Conservation (phyloP, 2,329 filamentous ascomycete species). For the Colletotrichum tabaci region DNA sequence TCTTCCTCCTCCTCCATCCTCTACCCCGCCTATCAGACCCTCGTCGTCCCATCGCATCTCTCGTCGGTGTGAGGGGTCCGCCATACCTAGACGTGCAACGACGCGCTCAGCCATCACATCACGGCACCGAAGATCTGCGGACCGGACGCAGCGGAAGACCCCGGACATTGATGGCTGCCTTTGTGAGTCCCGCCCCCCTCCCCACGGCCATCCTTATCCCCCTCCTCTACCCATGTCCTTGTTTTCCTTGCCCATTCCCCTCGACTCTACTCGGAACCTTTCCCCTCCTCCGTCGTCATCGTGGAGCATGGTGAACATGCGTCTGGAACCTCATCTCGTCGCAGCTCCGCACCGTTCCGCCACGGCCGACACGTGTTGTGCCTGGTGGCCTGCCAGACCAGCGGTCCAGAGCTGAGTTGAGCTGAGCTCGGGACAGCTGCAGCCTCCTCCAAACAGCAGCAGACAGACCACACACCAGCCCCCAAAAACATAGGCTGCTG, state of each 20-base stretch:
- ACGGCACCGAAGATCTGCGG: slow-evolving; percentile 24
- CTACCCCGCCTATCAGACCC: background rate
- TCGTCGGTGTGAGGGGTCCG: background rate
- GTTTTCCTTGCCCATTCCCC: background rate
- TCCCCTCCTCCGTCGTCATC: slow-evolving; percentile 5
- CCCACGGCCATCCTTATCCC: background rate
- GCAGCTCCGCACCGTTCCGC: slow-evolving; percentile 11
- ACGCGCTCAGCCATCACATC: slow-evolving; percentile 3
- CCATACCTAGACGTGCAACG: background rate
- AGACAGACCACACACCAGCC: background rate
- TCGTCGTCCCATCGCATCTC: background rate
- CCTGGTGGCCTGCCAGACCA: no score
- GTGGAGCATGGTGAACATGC: slow-evolving; percentile 16
- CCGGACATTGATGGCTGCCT: slow-evolving; percentile 47
- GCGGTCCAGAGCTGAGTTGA: background rate
- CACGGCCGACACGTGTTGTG: slow-evolving; percentile 1
- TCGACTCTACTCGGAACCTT: background rate
- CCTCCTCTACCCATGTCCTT: slow-evolving; percentile 7
- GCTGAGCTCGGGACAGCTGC: slow-evolving; percentile 22
- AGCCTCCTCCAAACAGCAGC: background rate
- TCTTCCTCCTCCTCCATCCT: no score
- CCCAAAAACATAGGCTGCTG: background rate
- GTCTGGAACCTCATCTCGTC: background rate
- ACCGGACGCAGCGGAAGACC: slow-evolving; percentile 32
- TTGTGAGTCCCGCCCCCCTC: slow-evolving; percentile 42